phyloP scores from a whole-genome alignment of 1,139 yeast species.

The Pichia sp. region DNA sequence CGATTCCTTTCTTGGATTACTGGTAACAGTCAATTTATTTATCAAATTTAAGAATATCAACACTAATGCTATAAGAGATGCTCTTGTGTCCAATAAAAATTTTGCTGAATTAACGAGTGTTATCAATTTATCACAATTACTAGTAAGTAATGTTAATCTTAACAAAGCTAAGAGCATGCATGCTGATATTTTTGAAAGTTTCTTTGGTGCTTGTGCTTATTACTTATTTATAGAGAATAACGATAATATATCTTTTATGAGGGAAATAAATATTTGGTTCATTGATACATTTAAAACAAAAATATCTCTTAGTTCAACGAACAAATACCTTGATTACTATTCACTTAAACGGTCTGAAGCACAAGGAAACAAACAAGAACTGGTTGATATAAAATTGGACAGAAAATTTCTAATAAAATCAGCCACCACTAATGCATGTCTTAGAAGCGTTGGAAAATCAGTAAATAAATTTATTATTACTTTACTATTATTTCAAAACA shows the following conservation, averaged over 20 bases:
- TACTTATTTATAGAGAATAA: not conserved
- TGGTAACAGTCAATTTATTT: not conserved
- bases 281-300: not conserved
- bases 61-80: not conserved
- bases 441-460: not conserved
- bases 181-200: constrained; percentile 7
- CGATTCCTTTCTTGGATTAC: constrained; percentile 1
- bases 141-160: not conserved
- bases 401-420: not conserved
- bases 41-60: not conserved
- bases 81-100: not conserved
- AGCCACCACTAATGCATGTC: not conserved
- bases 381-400: not conserved
- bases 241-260: not conserved
- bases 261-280: not conserved
- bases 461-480: not conserved
- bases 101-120: not conserved
- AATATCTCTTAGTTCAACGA: not conserved
- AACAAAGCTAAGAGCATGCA: not conserved
- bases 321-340: not conserved
- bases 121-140: not conserved
- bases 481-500: not conserved
- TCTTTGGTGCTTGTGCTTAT: constrained; percentile 1
- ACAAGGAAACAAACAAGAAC: not conserved
- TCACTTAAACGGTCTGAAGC: not conserved